Percentiles rank a stretch among this genome's conserved stretches.
Evolutionary conservation across 164 flowering plant genomes (phyloP).

Genomic region (Liriodendron chinense): DNA sequence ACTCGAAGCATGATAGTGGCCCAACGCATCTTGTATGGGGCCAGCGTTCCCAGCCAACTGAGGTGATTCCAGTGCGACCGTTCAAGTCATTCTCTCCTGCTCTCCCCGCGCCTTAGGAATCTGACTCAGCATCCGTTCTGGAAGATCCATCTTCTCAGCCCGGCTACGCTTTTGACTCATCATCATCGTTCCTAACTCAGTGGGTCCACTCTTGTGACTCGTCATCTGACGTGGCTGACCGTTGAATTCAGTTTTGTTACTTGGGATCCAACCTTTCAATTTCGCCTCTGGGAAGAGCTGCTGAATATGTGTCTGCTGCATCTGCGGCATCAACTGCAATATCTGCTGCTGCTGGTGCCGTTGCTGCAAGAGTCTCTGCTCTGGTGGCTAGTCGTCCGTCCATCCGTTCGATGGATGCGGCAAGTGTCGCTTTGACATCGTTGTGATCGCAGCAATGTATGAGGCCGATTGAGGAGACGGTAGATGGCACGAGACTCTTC

Average conservation of each 20-base stretch:
- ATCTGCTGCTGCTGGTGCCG: too few relatives aligned
- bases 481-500: constrained; percentile 47
- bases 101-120: neutral
- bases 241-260: neutral
- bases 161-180: neutral
- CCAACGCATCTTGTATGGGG: too few relatives aligned
- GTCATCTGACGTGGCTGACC: neutral
- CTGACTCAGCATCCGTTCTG: neutral
- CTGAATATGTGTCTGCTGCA: too few relatives aligned
- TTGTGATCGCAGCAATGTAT: constrained; percentile 43
- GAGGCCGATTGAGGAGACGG: constrained; percentile 36
- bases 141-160: neutral
- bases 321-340: too few relatives aligned
- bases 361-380: too few relatives aligned
- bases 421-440: constrained; percentile 38
- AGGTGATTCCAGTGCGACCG: neutral
- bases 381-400: too few relatives aligned
- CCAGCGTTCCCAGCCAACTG: too few relatives aligned
- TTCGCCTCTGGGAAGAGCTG: neutral
- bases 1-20: too few relatives aligned
- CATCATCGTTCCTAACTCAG: too few relatives aligned
- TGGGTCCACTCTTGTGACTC: neutral
- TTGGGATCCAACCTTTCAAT: neutral
- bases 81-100: neutral
- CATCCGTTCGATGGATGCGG: constrained; percentile 34